Conservation (phyloP, 2,329 filamentous ascomycete genomes). For the Emericellopsis cladophorae region DNA sequence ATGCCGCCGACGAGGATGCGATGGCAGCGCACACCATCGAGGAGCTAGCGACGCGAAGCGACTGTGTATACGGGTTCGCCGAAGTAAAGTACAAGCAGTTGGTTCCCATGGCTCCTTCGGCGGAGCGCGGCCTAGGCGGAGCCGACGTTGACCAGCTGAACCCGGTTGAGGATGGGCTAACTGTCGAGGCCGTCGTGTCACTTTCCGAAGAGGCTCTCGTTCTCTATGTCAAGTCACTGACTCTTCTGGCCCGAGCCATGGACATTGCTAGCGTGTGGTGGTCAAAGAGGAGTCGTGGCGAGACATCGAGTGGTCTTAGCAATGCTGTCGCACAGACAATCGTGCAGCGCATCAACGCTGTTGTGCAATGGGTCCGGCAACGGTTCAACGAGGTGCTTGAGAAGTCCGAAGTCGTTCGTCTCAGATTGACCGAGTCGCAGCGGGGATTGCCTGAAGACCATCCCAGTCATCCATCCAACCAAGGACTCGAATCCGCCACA, state of each 20-base stretch:
- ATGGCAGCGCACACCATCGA: conserved; percentile 73
- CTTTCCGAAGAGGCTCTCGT: conserved; percentile 92
- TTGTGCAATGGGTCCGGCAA: conserved; percentile 87
- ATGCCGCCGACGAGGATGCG: conserved; percentile 62
- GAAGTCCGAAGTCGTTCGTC: conserved; percentile 87
- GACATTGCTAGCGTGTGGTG: conserved; percentile 92
- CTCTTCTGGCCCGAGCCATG: conserved; percentile 85
- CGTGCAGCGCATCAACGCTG: conserved; percentile 69
- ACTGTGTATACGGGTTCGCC: conserved; percentile 94
- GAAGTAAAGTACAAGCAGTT: conserved; percentile 98
- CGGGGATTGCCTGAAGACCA: conserved; percentile 73
- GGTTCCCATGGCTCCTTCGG: conserved; percentile 74
- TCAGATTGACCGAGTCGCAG: conserved; percentile 79
- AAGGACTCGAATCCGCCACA: conserved; percentile 44
- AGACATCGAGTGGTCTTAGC: conserved; percentile 21
- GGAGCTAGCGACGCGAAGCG: conserved; percentile 82
- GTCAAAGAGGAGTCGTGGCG: conserved; percentile 59
- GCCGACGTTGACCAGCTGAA: conserved; percentile 38
- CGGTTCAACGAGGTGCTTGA: conserved; percentile 96
- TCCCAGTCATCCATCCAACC: conserved; percentile 73
- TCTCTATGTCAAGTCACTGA: conserved; percentile 87
- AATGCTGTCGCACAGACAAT: conserved; percentile 32
- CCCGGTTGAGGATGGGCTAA: conserved; percentile 61
- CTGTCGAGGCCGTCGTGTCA: conserved; percentile 70
- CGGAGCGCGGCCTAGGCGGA: conserved; percentile 57